Base-by-base conservation (phyloP, 2,329 filamentous ascomycete species). In the Pseudopithomyces maydicus region DNA sequence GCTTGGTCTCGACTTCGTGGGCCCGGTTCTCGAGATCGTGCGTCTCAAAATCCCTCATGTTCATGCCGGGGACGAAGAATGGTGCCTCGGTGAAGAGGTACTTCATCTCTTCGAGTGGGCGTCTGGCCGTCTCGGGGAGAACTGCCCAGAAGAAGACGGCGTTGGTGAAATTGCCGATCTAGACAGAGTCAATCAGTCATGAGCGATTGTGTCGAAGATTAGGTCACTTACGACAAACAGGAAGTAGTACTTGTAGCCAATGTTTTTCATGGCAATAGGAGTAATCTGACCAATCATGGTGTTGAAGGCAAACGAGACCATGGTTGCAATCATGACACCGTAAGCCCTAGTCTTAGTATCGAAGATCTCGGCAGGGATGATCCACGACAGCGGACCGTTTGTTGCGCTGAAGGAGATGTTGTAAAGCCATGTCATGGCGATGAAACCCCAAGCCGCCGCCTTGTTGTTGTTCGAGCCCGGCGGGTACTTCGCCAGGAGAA, bases 381-480 rank as follows among this genome's bases (percentile, higher is more conserved):
- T 84, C 82, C 83, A 86, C 19, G 83, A 81, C 1, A 92, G 76
- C 0, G 90, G 89, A 20, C 90, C 90, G 57, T 88, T 90, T 2
- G 88, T 89, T 33, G 83, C 82, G 3, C 83, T 88, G 80, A 91
- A 92, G 41, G 82, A 88, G 78, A 92, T 89, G 77, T 93, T 92
- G 81, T 91, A 93, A 1, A 90, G 72, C 90, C 90, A 93, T 1
- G 90, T 93, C 65, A 85, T 82, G 66, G 87, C 83, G 59, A 93
- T 93, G 75, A 93, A 94, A 1, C 85, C 89, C 88, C 88, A 91
- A 6, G 82, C 81, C 1, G 88, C 88, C 5, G 80, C 78, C 39
- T 75, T 76, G 56, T 85, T 85, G 55, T 80, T 77, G 45, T 73
- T 75, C 1, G 73, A 74, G 2, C 82, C 79, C 1, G 89, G 84